Percentiles rank a stretch among this genome's conserved stretches.
phyloP scores from a whole-genome alignment of 2,329 filamentous ascomycete genomes.

The Penicillium sp. region DNA sequence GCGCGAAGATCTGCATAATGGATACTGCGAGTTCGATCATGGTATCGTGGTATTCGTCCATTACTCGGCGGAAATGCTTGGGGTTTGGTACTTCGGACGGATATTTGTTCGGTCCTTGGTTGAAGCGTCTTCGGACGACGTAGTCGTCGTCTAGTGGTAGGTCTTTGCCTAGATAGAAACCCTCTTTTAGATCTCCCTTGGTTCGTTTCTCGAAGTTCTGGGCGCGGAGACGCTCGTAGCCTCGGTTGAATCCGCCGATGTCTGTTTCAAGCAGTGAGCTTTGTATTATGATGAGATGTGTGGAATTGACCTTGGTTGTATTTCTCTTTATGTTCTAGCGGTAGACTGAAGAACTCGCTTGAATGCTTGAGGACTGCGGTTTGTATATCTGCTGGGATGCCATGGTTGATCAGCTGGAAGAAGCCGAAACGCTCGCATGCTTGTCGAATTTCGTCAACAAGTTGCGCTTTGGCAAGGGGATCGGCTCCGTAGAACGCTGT shows the following conservation, averaged over 20 bases:
- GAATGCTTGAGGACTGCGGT: constrained; percentile 44
- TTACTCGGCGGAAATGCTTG: constrained; percentile 7
- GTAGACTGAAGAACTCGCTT: constrained; percentile 52
- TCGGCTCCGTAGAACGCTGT: constrained; percentile 2
- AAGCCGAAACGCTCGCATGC: constrained; percentile 54
- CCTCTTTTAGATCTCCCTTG: constrained; percentile 32
- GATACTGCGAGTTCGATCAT: constrained; percentile 20
- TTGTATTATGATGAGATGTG: background rate
- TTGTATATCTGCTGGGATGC: constrained; percentile 45
- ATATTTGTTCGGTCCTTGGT: constrained; percentile 24
- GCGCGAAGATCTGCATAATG: constrained; percentile 16
- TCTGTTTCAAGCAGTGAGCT: constrained; percentile 1
- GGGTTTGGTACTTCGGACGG: constrained; percentile 12
- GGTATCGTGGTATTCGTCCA: constrained; percentile 17
- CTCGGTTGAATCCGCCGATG: constrained; percentile 15
- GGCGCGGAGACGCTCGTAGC: constrained; percentile 29
- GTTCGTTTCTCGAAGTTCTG: constrained; percentile 28
- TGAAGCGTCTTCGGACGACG: constrained; percentile 17
- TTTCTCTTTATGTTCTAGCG: constrained; percentile 23
- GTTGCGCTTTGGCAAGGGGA: background rate
- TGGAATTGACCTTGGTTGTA: constrained; percentile 22
- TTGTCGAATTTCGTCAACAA: constrained; percentile 40
- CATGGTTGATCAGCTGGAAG: constrained; percentile 55
- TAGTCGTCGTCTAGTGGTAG: constrained; percentile 17
- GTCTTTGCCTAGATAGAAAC: constrained; percentile 28